Conservation (phyloP, 78 protist species). For the Blattamonas nauphoetae region DNA sequence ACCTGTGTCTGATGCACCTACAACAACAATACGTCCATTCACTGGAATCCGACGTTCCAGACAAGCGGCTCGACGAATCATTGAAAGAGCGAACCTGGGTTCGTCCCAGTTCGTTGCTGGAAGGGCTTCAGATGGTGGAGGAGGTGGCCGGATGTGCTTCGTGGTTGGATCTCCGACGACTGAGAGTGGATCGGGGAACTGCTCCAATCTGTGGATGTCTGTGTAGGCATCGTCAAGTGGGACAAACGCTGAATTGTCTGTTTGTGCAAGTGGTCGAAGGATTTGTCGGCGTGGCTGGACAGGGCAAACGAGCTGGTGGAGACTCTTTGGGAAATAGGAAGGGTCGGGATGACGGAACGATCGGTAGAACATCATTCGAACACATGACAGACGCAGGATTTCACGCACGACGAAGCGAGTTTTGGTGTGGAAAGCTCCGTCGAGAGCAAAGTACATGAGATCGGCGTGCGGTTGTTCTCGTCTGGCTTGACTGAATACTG, state of each 20-base stretch:
- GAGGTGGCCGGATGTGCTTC: background rate
- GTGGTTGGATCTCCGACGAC: background rate
- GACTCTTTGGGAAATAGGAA: background rate
- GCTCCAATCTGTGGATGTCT: background rate
- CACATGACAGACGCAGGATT: background rate
- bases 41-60: background rate
- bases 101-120: background rate
- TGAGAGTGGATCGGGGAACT: background rate
- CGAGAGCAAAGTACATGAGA: background rate
- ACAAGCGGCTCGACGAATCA: background rate
- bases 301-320: background rate
- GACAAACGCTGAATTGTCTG: background rate
- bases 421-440: background rate
- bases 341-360: background rate
- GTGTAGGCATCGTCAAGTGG: background rate
- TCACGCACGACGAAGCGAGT: background rate
- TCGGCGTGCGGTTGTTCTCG: too few relatives aligned
- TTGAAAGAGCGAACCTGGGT: background rate
- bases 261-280: background rate
- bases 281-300: constrained; percentile 8
- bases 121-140: background rate
- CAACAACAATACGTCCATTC: constrained; percentile 22
- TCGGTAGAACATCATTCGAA: background rate
- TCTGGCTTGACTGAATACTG: too few relatives aligned
- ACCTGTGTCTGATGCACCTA: constrained; percentile 14